A percentile compares a stretch with the other conserved stretches of the same genome.
Conservation (phyloP, 2,329 filamentous ascomycete genomes). For the Tolypocladium ophioglossoides region DNA sequence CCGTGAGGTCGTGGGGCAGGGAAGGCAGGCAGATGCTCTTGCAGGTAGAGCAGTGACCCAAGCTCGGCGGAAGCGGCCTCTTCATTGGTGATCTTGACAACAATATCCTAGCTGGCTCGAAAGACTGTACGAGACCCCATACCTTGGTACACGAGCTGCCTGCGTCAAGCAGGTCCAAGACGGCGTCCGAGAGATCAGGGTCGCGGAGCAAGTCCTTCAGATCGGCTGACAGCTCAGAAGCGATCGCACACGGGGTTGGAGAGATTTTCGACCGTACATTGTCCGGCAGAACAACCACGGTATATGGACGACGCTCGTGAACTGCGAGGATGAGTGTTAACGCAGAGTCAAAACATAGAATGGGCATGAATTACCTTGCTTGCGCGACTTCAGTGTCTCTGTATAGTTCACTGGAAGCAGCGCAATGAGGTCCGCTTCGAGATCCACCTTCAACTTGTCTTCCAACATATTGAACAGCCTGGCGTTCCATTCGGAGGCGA, state of each 20-base stretch:
- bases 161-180: slow-evolving; percentile 1
- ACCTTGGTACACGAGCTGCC: neutral
- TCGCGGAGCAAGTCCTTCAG: neutral
- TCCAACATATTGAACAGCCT: neutral
- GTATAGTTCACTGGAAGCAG: too few relatives aligned
- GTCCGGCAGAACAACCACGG: neutral
- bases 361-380: too few relatives aligned
- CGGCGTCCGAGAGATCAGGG: neutral
- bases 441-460: neutral
- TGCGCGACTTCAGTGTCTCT: too few relatives aligned
- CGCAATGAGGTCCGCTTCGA: too few relatives aligned
- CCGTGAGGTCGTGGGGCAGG: slow-evolving; percentile 3
- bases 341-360: too few relatives aligned
- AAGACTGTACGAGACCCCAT: slow-evolving; percentile 3
- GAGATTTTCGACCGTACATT: neutral
- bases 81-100: slow-evolving; percentile 4
- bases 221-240: neutral
- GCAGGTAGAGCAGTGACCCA: slow-evolving; percentile 3
- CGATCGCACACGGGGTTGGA: neutral
- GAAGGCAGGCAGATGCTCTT: slow-evolving; percentile 3
- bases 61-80: slow-evolving; percentile 1
- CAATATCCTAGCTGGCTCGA: slow-evolving; percentile 2
- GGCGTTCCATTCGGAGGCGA: neutral
- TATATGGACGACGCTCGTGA: neutral
- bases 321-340: too few relatives aligned